These are phyloP conservation scores for Obba rivulosa DNA, from an alignment of 768 basidiomycete species.

Conservation along the genomic window DNA sequence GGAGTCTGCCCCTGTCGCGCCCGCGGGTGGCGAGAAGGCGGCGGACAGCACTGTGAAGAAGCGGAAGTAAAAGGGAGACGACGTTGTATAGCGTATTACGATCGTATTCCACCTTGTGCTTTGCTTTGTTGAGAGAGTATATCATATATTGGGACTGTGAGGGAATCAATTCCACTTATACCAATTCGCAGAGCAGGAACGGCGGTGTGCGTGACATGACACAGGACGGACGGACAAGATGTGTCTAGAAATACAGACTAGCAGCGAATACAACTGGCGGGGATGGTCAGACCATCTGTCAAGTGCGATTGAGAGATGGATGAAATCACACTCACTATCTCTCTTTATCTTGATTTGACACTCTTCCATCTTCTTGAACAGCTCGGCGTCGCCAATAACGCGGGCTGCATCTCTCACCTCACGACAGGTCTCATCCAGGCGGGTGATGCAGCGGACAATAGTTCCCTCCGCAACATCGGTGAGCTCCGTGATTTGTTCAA, in stretches of 20 bases:
- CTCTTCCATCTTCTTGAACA: constrained; percentile 98
- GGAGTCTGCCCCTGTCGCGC: constrained; percentile 60
- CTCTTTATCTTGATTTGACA: constrained; percentile 90
- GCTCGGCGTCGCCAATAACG: constrained; percentile 91
- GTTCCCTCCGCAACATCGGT: constrained; percentile 97
- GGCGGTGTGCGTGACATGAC: background rate
- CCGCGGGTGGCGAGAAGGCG: constrained; percentile 72
- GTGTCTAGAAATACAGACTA: constrained; percentile 77
- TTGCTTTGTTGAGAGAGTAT: constrained; percentile 13
- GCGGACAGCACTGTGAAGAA: constrained; percentile 67
- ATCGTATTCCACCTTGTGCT: constrained; percentile 6
- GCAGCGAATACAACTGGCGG: constrained; percentile 76
- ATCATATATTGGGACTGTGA: constrained; percentile 19
- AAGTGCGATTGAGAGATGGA: no score
- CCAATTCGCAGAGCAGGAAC: background rate
- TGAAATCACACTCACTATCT: constrained; percentile 66
- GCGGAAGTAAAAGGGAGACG: constrained; percentile 46
- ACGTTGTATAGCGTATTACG: constrained; percentile 5
- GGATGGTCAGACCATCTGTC: background rate
- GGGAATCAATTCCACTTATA: constrained; percentile 5
- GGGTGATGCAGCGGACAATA: constrained; percentile 92
- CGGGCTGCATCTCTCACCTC: constrained; percentile 96
- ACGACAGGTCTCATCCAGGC: constrained; percentile 93
- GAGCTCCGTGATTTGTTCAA: constrained; percentile 86
- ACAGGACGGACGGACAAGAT: background rate